phyloP scores from a whole-genome alignment of 2,329 filamentous ascomycete species.

The Calonectria ilicicola region DNA sequence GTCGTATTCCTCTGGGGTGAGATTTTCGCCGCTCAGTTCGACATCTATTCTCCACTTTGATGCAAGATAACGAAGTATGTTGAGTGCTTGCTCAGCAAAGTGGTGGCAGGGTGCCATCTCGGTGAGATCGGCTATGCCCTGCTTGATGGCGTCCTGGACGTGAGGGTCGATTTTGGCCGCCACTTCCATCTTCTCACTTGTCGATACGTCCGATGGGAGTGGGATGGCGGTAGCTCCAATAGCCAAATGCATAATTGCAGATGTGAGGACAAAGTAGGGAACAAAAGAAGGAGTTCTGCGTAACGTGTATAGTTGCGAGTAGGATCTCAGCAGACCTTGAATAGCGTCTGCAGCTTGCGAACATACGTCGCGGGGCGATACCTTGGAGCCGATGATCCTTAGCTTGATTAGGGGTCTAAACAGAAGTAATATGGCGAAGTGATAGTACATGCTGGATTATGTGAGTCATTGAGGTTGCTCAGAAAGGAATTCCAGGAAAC shows the following conservation, averaged over 20 bases:
- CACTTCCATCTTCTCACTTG: conserved; percentile 46
- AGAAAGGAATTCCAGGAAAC: conserved; percentile 43
- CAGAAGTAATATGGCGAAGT: conserved; percentile 77
- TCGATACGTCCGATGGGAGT: conserved; percentile 33
- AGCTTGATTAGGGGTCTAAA: conserved; percentile 79
- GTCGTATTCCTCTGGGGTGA: conserved; percentile 52
- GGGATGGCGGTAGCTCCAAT: conserved; percentile 55
- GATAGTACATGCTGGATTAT: conserved; percentile 72
- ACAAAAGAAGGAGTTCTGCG: conserved; percentile 71
- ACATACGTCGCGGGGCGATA: conserved; percentile 75
- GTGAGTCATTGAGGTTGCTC: conserved; percentile 11
- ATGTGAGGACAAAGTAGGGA: conserved; percentile 71
- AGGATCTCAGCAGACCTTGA: conserved; percentile 66
- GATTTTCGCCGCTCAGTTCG: conserved; percentile 51
- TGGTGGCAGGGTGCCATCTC: conserved; percentile 73
- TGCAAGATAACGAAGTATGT: conserved; percentile 69
- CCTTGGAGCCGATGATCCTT: conserved; percentile 71
- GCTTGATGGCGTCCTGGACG: conserved; percentile 59
- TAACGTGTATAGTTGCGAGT: conserved; percentile 69
- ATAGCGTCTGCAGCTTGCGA: conserved; percentile 71
- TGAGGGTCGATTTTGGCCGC: conserved; percentile 51
- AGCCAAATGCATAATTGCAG: conserved; percentile 71
- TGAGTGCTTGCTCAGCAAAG: conserved; percentile 70
- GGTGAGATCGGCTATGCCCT: conserved; percentile 68
- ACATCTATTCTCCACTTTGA: conserved; percentile 70